phyloP scores from a whole-genome alignment of 179 eudicot species.

The Vitellaria paradoxa region DNA sequence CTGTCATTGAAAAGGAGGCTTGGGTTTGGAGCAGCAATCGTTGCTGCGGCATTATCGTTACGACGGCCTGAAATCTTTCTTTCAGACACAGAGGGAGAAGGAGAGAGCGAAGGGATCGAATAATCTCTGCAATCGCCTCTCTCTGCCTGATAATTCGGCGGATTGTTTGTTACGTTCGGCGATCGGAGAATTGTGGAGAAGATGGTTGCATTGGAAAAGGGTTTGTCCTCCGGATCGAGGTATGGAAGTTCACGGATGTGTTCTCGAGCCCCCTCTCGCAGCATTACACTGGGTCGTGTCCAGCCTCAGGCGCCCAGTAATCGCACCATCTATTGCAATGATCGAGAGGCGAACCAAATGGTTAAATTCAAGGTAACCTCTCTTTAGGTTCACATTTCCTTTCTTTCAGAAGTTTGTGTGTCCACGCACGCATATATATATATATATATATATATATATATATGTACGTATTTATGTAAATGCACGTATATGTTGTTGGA shows the following conservation, averaged over 20 bases:
- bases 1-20: too few species aligned
- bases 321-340: constrained; percentile 65
- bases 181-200: constrained; percentile 16
- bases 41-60: too few species aligned
- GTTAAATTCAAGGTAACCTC: constrained; percentile 48
- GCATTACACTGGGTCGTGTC: constrained; percentile 63
- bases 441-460: too few species aligned
- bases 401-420: too few species aligned
- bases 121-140: background rate
- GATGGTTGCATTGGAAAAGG: constrained; percentile 4
- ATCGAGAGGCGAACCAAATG: constrained; percentile 52
- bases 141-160: too few species aligned
- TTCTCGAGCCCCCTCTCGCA: constrained; percentile 10
- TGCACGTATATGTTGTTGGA: background rate
- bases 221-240: constrained; percentile 11
- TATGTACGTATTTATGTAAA: too few species aligned
- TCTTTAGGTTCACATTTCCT: too few species aligned
- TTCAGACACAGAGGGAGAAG: background rate
- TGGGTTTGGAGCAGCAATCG: too few species aligned
- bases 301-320: constrained; percentile 74
- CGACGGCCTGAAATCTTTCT: too few species aligned
- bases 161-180: background rate
- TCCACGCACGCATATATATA: too few species aligned
- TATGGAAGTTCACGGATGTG: background rate
- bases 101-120: background rate